A percentile compares a stretch with the other conserved stretches of the same genome.
Conservation (phyloP, 495 filamentous ascomycete species). For the Sordaria brevicollis region DNA sequence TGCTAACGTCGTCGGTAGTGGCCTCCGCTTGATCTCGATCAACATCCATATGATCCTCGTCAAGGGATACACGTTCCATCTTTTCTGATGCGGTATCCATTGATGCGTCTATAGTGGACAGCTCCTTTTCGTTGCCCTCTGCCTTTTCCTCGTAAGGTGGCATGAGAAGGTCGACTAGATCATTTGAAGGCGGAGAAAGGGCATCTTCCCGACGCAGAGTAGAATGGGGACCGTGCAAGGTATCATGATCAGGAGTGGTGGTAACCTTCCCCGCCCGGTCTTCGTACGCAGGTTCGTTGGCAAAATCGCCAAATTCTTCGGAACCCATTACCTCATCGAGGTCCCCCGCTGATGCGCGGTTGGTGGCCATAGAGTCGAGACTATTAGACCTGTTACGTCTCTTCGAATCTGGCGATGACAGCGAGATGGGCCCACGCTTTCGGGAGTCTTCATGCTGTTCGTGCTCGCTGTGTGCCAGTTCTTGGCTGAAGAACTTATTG, state of each 20-base stretch:
- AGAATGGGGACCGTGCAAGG: neutral
- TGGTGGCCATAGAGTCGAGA: constrained; percentile 26
- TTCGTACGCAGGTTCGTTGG: neutral
- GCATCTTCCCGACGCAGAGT: neutral
- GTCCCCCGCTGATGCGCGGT: constrained; percentile 23
- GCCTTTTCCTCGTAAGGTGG: constrained; percentile 2
- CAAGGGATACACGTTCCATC: constrained; percentile 8
- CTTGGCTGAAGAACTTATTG: constrained; percentile 33
- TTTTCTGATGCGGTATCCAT: neutral
- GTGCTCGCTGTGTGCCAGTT: constrained; percentile 21
- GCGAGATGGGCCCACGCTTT: constrained; percentile 7
- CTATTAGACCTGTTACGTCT: constrained; percentile 15
- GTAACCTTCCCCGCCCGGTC: neutral
- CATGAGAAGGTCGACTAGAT: neutral
- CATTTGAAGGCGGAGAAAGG: neutral
- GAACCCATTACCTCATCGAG: constrained; percentile 16
- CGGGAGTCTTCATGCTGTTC: constrained; percentile 3
- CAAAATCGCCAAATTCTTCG: constrained; percentile 1
- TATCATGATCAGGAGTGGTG: neutral
- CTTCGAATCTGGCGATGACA: constrained; percentile 12
- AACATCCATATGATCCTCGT: constrained; percentile 1
- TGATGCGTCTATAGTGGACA: neutral
- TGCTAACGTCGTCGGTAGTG: neutral
- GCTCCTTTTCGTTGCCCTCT: neutral
- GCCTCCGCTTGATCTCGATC: neutral